Evolutionary conservation across 139 green algal genomes (phyloP).

Genomic region (Dunaliella sp.): DNA sequence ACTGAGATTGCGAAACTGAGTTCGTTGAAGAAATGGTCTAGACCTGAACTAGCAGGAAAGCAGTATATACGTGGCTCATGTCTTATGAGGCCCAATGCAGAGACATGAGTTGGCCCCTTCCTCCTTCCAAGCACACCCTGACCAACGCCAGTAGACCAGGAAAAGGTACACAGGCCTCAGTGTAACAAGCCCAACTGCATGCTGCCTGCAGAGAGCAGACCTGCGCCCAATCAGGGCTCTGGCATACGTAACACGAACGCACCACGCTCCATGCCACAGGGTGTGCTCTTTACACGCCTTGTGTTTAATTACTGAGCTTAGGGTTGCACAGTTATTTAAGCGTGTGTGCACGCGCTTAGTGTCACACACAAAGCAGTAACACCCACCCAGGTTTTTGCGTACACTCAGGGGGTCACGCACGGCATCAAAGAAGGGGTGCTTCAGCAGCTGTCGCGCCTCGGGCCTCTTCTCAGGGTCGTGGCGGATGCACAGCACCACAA

Average conservation of each 20-base stretch:
- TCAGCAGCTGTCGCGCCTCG: slow-evolving; percentile 79
- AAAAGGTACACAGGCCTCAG: too few relatives aligned
- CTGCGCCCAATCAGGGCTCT: not conserved
- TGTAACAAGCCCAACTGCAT: too few relatives aligned
- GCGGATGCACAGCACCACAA: slow-evolving; percentile 86
- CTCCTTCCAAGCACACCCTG: too few relatives aligned
- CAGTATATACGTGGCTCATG: too few relatives aligned
- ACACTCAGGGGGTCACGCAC: not conserved
- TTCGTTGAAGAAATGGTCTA: too few relatives aligned
- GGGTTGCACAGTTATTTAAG: not conserved
- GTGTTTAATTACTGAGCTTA: not conserved
- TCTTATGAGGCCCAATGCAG: too few relatives aligned
- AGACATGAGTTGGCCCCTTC: too few relatives aligned
- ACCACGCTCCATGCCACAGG: not conserved
- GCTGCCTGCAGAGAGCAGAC: too few relatives aligned
- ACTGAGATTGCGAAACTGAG: too few relatives aligned
- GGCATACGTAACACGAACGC: not conserved
- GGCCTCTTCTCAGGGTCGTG: slow-evolving; percentile 54
- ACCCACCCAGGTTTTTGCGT: not conserved
- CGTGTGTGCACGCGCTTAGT: not conserved
- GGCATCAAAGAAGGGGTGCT: slow-evolving; percentile 81
- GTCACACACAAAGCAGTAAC: not conserved
- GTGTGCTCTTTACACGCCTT: not conserved
- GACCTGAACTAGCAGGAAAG: too few relatives aligned
- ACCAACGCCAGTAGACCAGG: too few relatives aligned